phyloP scores from a whole-genome alignment of 2,329 filamentous ascomycete genomes.

The Grosmannia penicillata region DNA sequence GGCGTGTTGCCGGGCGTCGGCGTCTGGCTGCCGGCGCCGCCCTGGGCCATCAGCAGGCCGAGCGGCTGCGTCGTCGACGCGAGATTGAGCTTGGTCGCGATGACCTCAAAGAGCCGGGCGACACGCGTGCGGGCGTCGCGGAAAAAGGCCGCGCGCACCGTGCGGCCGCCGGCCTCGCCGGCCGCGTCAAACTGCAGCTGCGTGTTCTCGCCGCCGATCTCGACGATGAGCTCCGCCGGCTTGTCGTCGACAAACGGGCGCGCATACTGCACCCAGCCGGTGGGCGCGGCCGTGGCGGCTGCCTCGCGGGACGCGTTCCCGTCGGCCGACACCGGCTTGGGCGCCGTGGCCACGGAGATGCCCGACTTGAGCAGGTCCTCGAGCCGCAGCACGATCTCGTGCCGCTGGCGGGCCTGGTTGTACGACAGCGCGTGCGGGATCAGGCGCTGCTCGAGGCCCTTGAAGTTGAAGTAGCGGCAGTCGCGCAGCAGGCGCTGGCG shows the following conservation, averaged over 20 bases:
- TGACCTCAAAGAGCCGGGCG: constrained; percentile 59
- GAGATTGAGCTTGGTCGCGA: constrained; percentile 66
- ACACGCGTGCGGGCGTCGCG: constrained; percentile 56
- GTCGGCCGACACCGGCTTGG: constrained; percentile 23
- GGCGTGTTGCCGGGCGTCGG: constrained; percentile 55
- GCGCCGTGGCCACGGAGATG: constrained; percentile 39
- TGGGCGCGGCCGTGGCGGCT: constrained; percentile 14
- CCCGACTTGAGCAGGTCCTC: constrained; percentile 85
- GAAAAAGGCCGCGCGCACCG: constrained; percentile 57
- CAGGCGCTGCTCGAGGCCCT: constrained; percentile 76
- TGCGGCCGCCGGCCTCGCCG: neutral
- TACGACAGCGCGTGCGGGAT: constrained; percentile 63
- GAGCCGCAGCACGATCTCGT: constrained; percentile 66
- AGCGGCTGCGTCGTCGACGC: constrained; percentile 43
- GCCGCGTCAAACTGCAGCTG: constrained; percentile 30
- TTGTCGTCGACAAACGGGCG: constrained; percentile 73
- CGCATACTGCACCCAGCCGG: constrained; percentile 58
- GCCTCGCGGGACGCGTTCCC: constrained; percentile 3
- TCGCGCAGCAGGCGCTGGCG: constrained; percentile 66
- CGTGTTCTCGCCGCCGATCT: constrained; percentile 57
- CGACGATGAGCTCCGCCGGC: constrained; percentile 60
- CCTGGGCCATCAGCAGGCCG: constrained; percentile 51
- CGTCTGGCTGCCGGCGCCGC: constrained; percentile 45
- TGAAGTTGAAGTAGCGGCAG: constrained; percentile 85
- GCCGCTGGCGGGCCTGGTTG: constrained; percentile 52